Conservation (phyloP, 2,329 filamentous ascomycete species). For the Fusarium sp. region DNA sequence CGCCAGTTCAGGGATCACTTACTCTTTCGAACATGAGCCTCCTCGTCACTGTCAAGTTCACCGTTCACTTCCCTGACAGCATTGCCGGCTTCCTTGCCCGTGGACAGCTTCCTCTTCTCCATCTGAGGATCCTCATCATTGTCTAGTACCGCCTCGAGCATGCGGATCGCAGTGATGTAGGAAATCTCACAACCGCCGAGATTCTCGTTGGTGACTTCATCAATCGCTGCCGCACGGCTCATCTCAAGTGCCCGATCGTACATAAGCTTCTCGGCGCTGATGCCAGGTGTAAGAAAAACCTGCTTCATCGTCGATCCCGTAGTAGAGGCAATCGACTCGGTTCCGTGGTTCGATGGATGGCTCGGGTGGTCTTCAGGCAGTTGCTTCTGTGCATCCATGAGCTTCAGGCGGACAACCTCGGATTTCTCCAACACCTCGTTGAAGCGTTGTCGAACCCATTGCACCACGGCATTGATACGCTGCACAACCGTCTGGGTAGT, state of each 20-base stretch:
- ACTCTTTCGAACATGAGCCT: constrained; percentile 80
- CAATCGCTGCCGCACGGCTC: constrained; percentile 93
- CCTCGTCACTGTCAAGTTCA: constrained; percentile 75
- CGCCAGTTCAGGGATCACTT: constrained; percentile 48
- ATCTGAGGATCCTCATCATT: constrained; percentile 71
- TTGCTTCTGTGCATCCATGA: constrained; percentile 86
- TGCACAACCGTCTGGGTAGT: constrained; percentile 66
- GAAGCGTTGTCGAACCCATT: constrained; percentile 94
- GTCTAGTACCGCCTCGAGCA: constrained; percentile 95
- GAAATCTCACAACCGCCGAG: constrained; percentile 89
- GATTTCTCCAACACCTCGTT: constrained; percentile 98
- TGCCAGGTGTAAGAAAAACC: constrained; percentile 85
- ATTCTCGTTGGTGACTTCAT: constrained; percentile 94
- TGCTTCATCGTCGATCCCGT: constrained; percentile 78
- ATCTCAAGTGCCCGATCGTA: constrained; percentile 97
- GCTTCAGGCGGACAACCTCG: constrained; percentile 89
- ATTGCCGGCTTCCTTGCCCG: constrained; percentile 57
- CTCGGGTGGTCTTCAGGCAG: constrained; percentile 87
- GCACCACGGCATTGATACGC: constrained; percentile 91
- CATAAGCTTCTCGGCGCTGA: constrained; percentile 97
- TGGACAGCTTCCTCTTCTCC: constrained; percentile 46
- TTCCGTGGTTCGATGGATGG: constrained; percentile 82
- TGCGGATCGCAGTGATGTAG: constrained; percentile 91
- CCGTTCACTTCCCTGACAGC: constrained; percentile 49
- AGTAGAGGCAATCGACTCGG: constrained; percentile 66